Base-by-base conservation (phyloP, 176 grass and related monocot species). In the Oryza punctata region DNA sequence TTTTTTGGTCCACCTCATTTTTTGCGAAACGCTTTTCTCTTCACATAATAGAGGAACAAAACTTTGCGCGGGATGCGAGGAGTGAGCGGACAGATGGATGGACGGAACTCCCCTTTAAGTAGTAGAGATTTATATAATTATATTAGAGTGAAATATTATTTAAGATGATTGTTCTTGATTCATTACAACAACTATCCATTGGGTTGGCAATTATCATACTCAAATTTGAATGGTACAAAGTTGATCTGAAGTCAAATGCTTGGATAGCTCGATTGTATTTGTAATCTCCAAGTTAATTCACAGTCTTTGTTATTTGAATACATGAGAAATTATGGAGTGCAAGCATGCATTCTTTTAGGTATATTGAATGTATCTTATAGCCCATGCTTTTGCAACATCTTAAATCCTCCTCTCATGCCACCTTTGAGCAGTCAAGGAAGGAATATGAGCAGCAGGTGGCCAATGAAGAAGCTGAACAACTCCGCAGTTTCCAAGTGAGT, bases 401-500 rank as follows among this genome's bases (percentile, higher is more conserved):
- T 43, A 85, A 11, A 74, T 84, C 45, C 30, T 44, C 79, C 1
- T 45, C 63, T 88, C 38, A 77, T 64, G 29, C 77, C 91, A 75
- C 21, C 60, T 72, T 43, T 69, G 14, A 70, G 28, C 91, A 99
- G 97, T 94, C 97, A 76, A 94, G 77, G 89, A 89, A 72, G 81
- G 87, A 96, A 73, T 94, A 99, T 71, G 97, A 99, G 40, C 89
- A 89, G 26, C 93, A 99, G 78, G 77, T 99, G 60, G 91, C 91
- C 26, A 65, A 69, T 89, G 89, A 96, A 91, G 96, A 99, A 69
- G 87, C 87, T 16, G 86, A 96, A 75, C 76, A 99, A 77, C 93
- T 99, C 70, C 87, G 91, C 82, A 89, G 83, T 80, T 99, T 96
- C 26, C 93, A 99, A 45, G 96, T 99, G 83, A 89, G 70, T 88